Base-by-base conservation (phyloP, 352 stramenopile genomes). In the Pythium plurisporium region DNA sequence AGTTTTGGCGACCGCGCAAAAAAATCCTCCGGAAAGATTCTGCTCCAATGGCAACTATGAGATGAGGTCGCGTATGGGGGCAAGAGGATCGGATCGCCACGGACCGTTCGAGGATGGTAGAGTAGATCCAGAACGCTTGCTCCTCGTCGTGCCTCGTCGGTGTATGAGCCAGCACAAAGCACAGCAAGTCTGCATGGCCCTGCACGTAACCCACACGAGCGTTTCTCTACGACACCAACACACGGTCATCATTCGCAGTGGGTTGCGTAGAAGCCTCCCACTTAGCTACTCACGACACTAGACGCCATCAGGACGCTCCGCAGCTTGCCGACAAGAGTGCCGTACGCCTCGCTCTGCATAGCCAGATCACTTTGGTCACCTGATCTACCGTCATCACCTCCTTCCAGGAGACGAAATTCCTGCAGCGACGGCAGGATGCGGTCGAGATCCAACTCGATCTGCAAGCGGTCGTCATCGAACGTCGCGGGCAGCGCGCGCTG, bases 171-270 rank as follows among this genome's bases (percentile, higher is more conserved):
- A 91, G 43, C 17, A 91, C 49, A 46, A 89, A 91, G 45, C 81
- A 88, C 30, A 91, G 46, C 1, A 91, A 63, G 25, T 91, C 81
- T 27, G 76, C 78, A 34, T 91, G 81, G 40, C 81, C 81, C 50
- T 91, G 81, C 2, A 91, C 76, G 50, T 91, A 91, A 0, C 81
- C 81, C n/a, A 91, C 74, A 23, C 78, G 73, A 33, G 74, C 65
- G 44, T 89, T 91, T 30, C 78, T 64, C 75, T 89, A 34, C 14
- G 34, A 41, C 9, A n/a, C n/a, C n/a, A n/a, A n/a, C n/a, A n/a
- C n/a, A n/a, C n/a, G n/a, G n/a, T n/a, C n/a, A n/a, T n/a, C n/a
- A n/a, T n/a, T n/a, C n/a, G n/a, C n/a, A n/a, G n/a, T n/a, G n/a
- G n/a, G n/a, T n/a, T n/a, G n/a, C n/a, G n/a, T n/a, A n/a, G n/a